phyloP scores from a whole-genome alignment of 2,329 filamentous ascomycete species.

The Coniella vitis region DNA sequence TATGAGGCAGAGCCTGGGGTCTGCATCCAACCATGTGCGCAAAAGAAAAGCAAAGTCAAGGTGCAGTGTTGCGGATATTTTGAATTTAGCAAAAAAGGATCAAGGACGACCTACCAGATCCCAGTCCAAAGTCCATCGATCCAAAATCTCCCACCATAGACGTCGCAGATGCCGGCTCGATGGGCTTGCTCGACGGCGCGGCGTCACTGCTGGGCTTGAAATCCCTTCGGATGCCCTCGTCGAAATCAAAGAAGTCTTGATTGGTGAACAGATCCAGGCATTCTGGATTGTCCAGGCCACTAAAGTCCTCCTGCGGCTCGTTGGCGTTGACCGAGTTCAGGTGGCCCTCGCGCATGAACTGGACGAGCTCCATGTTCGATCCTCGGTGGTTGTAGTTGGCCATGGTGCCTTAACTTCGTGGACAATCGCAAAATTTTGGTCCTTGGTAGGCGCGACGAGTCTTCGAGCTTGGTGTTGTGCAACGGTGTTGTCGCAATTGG shows the following conservation, averaged over 20 bases:
- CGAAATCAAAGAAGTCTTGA: conserved; percentile 74
- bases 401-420: conserved; percentile 38
- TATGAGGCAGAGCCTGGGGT: not conserved
- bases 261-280: conserved; percentile 77
- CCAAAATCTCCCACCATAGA: conserved; percentile 40
- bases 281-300: conserved; percentile 47
- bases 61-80: not conserved
- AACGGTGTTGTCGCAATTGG: no score
- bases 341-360: conserved; percentile 66
- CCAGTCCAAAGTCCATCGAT: conserved; percentile 37
- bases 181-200: conserved; percentile 25
- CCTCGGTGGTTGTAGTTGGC: conserved; percentile 69
- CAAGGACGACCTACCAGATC: conserved; percentile 9
- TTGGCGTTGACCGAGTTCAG: conserved; percentile 68
- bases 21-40: not conserved
- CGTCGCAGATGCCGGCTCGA: conserved; percentile 32
- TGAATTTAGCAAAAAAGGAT: not conserved
- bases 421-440: not conserved
- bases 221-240: conserved; percentile 55
- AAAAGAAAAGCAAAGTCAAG: not conserved
- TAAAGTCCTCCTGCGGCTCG: conserved; percentile 51
- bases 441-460: no score
- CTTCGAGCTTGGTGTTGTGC: no score
- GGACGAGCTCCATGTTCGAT: conserved; percentile 85
- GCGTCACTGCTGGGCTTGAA: conserved; percentile 37